phyloP scores from a whole-genome alignment of 257 asterid species.

The Nicotiana tabacum region DNA sequence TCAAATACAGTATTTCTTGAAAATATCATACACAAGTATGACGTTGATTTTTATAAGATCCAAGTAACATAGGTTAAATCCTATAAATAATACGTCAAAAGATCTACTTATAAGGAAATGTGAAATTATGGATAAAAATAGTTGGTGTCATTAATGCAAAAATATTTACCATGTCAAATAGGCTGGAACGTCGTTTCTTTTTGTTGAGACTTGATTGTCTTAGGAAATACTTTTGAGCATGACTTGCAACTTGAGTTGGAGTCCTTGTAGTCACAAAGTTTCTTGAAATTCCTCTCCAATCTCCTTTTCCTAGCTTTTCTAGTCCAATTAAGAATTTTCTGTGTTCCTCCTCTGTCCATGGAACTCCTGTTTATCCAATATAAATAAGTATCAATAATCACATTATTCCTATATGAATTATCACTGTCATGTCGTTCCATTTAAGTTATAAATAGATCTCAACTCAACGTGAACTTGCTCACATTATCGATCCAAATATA shows the following conservation, averaged over 20 bases:
- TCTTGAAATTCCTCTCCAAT: slow-evolving; percentile 42
- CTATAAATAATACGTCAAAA: neutral
- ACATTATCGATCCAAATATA: no score
- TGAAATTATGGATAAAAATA: neutral
- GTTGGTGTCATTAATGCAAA: neutral
- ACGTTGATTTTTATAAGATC: neutral
- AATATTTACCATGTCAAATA: slow-evolving; percentile 18
- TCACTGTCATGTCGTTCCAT: no score
- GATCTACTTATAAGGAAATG: neutral
- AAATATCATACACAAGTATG: neutral
- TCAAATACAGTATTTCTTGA: neutral
- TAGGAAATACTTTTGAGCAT: slow-evolving; percentile 38
- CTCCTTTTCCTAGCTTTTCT: slow-evolving; percentile 37
- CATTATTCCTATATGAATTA: no score
- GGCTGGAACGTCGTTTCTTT: slow-evolving; percentile 4
- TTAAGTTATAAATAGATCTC: no score
- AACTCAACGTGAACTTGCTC: no score
- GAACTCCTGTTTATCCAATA: slow-evolving; percentile 19
- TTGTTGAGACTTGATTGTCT: slow-evolving; percentile 21
- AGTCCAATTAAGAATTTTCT: slow-evolving; percentile 29
- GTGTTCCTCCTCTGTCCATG: slow-evolving; percentile 48
- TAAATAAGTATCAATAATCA: neutral
- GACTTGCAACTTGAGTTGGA: slow-evolving; percentile 42
- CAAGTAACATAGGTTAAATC: neutral
- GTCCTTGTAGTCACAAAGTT: slow-evolving; percentile 35